Evolutionary conservation across 306 rosid genomes (phyloP).

Genomic region (Prunus salicina): DNA sequence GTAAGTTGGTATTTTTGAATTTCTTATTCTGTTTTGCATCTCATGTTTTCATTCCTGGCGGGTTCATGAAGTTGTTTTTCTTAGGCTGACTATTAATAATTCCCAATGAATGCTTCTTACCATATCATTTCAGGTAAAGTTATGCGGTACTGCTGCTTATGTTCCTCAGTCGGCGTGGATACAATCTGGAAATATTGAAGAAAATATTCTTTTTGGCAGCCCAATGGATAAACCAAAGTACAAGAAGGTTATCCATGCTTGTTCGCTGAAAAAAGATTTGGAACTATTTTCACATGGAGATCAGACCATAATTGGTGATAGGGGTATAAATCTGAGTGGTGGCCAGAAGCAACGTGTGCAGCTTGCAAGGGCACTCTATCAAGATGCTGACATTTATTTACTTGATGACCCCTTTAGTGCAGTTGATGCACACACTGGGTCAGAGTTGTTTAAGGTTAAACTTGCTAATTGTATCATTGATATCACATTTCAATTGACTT

Average conservation of each 20-base stretch:
- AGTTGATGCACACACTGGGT: conserved; percentile 96
- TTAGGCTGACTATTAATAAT: background rate
- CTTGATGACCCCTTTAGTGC: conserved; percentile 99
- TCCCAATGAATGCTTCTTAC: conserved; percentile 19
- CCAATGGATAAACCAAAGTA: conserved; percentile 93
- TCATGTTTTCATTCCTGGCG: conserved; percentile 12
- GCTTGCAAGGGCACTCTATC: conserved; percentile 95
- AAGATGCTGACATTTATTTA: conserved; percentile 85
- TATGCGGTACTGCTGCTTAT: conserved; percentile 87
- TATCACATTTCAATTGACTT: conserved; percentile 28
- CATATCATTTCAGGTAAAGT: conserved; percentile 55
- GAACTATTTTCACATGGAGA: conserved; percentile 89
- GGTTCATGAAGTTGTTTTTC: conserved; percentile 9
- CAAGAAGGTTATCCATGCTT: conserved; percentile 84
- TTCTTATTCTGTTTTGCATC: conserved; percentile 23
- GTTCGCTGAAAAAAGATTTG: conserved; percentile 84
- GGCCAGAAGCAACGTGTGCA: conserved; percentile 98
- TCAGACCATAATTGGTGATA: conserved; percentile 91
- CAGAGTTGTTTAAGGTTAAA: conserved; percentile 74
- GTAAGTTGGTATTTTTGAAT: conserved; percentile 53
- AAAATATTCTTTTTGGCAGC: conserved; percentile 83
- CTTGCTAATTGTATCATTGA: background rate
- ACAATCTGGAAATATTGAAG: conserved; percentile 92
- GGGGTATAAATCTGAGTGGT: conserved; percentile 93
- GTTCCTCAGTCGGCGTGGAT: conserved; percentile 96